Conservation (phyloP, 2,329 filamentous ascomycete species). For the Claviceps sp. region DNA sequence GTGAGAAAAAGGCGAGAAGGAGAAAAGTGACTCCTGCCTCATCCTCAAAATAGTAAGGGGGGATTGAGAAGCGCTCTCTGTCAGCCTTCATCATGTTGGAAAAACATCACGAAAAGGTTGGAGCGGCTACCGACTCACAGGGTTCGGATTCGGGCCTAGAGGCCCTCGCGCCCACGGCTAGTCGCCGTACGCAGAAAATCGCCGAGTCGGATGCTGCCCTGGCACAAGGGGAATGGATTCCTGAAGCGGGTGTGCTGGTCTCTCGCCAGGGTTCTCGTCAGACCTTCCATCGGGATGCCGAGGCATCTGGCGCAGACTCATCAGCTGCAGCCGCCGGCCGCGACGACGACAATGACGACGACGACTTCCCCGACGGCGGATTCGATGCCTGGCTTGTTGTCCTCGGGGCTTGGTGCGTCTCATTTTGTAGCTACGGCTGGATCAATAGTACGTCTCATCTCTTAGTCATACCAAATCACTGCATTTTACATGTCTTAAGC, state of each 20-base stretch:
- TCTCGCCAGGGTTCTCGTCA: constrained; percentile 4
- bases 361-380: constrained; percentile 14
- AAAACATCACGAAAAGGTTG: neutral
- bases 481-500: neutral
- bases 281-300: neutral
- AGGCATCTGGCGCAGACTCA: neutral
- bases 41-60: neutral
- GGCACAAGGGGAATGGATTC: constrained; percentile 5
- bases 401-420: constrained; percentile 20
- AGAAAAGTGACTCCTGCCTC: neutral
- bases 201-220: constrained; percentile 5
- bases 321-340: neutral
- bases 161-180: constrained; percentile 1
- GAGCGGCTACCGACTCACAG: neutral
- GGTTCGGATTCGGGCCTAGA: constrained; percentile 1
- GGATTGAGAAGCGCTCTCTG: neutral
- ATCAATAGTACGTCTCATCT: constrained; percentile 5
- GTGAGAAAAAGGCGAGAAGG: neutral
- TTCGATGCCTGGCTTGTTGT: constrained; percentile 21
- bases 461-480: neutral
- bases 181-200: constrained; percentile 3
- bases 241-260: constrained; percentile 1
- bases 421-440: constrained; percentile 24
- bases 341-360: neutral
- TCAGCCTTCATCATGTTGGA: neutral